Percentiles rank a stretch among this genome's conserved stretches.
These are phyloP conservation scores for Poa pratensis DNA, from an alignment of 176 grass and related monocot genomes.

Conservation along the genomic window DNA sequence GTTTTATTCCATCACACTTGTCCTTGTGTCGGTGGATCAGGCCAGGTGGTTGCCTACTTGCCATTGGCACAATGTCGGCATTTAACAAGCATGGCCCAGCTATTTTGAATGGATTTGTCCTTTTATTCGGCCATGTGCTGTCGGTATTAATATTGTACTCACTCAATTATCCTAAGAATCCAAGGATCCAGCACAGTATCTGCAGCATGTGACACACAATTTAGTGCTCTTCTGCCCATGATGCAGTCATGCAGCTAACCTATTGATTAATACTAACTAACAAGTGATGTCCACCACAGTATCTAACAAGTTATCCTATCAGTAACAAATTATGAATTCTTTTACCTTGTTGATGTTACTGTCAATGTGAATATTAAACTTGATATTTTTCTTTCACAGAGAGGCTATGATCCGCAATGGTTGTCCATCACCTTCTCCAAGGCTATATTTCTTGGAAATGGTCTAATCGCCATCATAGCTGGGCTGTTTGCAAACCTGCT, in stretches of 20 bases:
- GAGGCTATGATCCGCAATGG: slow-evolving; percentile 91
- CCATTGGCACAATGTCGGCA: slow-evolving; percentile 31
- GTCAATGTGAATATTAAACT: slow-evolving; percentile 29
- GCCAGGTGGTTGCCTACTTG: slow-evolving; percentile 44
- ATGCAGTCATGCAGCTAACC: slow-evolving; percentile 21
- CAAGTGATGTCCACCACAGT: neutral
- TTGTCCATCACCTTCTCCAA: slow-evolving; percentile 96
- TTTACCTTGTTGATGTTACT: neutral
- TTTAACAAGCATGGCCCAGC: slow-evolving; percentile 53
- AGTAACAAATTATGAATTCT: slow-evolving; percentile 7
- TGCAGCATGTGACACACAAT: slow-evolving; percentile 35
- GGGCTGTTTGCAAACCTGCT: slow-evolving; percentile 85
- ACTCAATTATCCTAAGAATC: slow-evolving; percentile 42
- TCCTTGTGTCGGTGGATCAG: slow-evolving; percentile 56
- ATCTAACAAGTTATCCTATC: slow-evolving; percentile 6
- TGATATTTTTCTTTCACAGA: slow-evolving; percentile 55
- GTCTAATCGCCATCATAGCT: slow-evolving; percentile 81
- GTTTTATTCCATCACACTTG: neutral
- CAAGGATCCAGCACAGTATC: slow-evolving; percentile 43
- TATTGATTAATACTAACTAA: neutral
- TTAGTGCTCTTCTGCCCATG: neutral
- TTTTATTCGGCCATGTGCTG: slow-evolving; percentile 52
- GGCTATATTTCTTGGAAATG: slow-evolving; percentile 97
- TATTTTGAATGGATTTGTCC: slow-evolving; percentile 32
- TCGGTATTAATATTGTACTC: slow-evolving; percentile 23